Evolutionary conservation across 345 rosid species (phyloP), one percentile per base, ranked within the genome.

Genomic region (Populus ilicifolia): DNA sequence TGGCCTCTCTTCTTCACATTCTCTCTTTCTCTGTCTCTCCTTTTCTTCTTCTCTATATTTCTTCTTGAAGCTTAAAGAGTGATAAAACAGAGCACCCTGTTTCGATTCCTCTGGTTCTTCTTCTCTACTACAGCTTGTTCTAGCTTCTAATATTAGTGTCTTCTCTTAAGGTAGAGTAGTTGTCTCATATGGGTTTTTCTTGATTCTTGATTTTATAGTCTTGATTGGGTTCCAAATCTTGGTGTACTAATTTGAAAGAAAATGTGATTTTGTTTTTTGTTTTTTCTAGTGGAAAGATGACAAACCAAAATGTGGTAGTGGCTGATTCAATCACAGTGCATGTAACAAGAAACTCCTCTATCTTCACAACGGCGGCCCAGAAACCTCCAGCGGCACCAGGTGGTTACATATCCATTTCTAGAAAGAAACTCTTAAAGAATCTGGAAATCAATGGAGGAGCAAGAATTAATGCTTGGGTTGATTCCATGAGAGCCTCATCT

Each of bases 401-500:
- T 9, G 82, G 90, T 9, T 81, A 54, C 82, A 61, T 88, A 78
- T 79, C 90, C 71, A 66, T 88, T 8, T 87, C 89, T 0, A 81
- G 81, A 70, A 86, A 85, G 77, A 85, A 85, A 43, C 71, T 86
- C 36, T 76, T 87, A 44, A 87, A 84, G 73, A 89, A 89, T 74
- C 85, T 88, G 16, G 97, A 94, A 71, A 89, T 88, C 83, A 88
- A 82, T 79, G 85, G 84, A 30, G 92, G 87, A 21, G 78, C 81
- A 25, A 94, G 91, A 81, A 75, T 89, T 67, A 91, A 82, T 80
- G 83, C 92, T 25, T 91, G 93, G 94, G 91, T 93, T 18, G 96
- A 95, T 59, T 95, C 97, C 39, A 95, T 93, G 97, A 85, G 85
- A 77, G 92, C 93, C 54, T 93, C 98, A n/a, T 95, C 99, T 2